Percentiles rank a stretch among this genome's conserved stretches.
phyloP scores from a whole-genome alignment of 805 yeast genomes.

The Wickerhamiella galacta region DNA sequence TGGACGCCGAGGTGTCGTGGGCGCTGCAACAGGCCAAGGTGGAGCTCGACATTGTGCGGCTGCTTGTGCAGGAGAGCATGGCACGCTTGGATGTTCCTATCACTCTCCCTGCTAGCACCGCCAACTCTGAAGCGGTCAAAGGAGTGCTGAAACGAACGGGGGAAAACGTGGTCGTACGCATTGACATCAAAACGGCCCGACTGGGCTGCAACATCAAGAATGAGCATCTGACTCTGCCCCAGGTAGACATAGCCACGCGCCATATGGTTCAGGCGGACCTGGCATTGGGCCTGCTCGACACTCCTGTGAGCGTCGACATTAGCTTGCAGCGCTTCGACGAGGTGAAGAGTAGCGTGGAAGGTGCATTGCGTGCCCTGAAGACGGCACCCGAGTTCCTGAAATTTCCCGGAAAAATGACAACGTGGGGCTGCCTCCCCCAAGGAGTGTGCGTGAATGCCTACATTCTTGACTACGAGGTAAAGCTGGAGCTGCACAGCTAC shows the following conservation, averaged over 20 bases:
- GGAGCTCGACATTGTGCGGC: conserved; percentile 9
- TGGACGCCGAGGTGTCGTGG: conserved; percentile 1
- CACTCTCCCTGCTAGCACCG: conserved; percentile 2
- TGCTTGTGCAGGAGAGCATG: conserved; percentile 1
- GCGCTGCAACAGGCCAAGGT: conserved; percentile 2
- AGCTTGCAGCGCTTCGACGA: background rate
- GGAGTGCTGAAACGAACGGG: conserved; percentile 5
- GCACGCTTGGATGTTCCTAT: conserved; percentile 1
- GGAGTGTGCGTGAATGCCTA: conserved; percentile 2
- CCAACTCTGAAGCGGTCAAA: background rate
- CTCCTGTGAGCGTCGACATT: background rate
- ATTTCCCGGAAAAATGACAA: conserved; percentile 3
- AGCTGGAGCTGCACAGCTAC: conserved; percentile 1
- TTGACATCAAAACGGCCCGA: conserved; percentile 1
- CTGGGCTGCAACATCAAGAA: background rate
- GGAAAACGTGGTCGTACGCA: background rate
- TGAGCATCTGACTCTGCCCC: conserved; percentile 1
- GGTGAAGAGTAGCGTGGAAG: background rate
- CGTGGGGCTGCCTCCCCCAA: background rate
- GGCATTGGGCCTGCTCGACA: background rate
- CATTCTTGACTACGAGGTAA: conserved; percentile 4
- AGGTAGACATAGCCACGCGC: conserved; percentile 3
- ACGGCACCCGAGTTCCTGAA: background rate
- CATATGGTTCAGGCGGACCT: conserved; percentile 1
- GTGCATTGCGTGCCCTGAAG: background rate